Percentiles rank a stretch among this genome's conserved stretches.
Evolutionary conservation across 768 basidiomycete species (phyloP).

Genomic region (Suillus brevipes): DNA sequence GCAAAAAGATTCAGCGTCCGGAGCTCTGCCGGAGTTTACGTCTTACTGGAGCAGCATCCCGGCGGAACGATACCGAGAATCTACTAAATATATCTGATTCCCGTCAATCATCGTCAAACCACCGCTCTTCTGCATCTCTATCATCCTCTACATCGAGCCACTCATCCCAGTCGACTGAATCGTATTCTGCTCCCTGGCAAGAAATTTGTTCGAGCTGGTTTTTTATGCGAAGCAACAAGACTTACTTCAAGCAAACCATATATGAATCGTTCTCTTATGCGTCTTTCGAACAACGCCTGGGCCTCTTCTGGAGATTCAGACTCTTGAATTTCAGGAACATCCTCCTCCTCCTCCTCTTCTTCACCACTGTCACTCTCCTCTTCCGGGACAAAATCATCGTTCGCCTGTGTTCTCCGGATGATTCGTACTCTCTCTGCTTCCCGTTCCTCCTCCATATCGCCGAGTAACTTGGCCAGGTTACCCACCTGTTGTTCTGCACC

Average conservation of each 20-base stretch:
- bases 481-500: conserved; percentile 58
- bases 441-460: conserved; percentile 77
- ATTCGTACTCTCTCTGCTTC: conserved; percentile 60
- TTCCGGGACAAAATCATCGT: conserved; percentile 59
- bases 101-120: conserved; percentile 60
- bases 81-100: conserved; percentile 16
- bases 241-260: conserved; percentile 75
- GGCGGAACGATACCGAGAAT: conserved; percentile 15
- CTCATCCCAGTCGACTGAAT: conserved; percentile 75
- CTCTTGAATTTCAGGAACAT: conserved; percentile 13
- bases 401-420: conserved; percentile 42
- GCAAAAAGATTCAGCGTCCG: conserved; percentile 21
- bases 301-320: conserved; percentile 52
- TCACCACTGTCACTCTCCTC: conserved; percentile 57
- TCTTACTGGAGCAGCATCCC: conserved; percentile 7
- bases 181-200: conserved; percentile 65
- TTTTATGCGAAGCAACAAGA: neutral
- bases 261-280: conserved; percentile 68
- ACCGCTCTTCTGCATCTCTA: conserved; percentile 62
- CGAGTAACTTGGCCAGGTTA: conserved; percentile 64
- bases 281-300: conserved; percentile 54
- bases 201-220: conserved; percentile 9
- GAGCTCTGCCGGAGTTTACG: conserved; percentile 1
- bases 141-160: conserved; percentile 60
- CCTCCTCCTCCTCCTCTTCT: conserved; percentile 28